These are phyloP conservation scores for Aspergillus luchuensis DNA, from an alignment of 2,329 filamentous ascomycete genomes.

Conservation along the genomic window DNA sequence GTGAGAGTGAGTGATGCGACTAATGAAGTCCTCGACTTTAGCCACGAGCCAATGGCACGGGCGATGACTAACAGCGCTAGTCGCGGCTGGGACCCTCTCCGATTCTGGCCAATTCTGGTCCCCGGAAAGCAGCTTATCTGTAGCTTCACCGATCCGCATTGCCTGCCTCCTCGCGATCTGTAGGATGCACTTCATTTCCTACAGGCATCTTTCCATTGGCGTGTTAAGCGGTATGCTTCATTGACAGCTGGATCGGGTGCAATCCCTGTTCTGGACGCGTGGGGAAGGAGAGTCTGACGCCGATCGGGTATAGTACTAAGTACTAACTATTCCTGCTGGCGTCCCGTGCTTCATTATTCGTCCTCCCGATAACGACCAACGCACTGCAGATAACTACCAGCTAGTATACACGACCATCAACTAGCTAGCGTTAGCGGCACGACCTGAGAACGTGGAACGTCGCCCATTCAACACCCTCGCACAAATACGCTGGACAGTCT, in stretches of 20 bases:
- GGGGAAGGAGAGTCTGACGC: background rate
- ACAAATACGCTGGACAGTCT: background rate
- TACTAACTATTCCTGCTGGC: background rate
- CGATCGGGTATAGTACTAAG: background rate
- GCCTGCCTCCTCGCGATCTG: background rate
- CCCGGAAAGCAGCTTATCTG: background rate
- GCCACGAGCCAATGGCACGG: background rate
- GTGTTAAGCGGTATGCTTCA: background rate
- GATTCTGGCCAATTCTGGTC: background rate
- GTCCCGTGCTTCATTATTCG: background rate
- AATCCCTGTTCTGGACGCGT: constrained; percentile 1
- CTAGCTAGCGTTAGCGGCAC: constrained; percentile 5
- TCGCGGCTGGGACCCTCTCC: background rate
- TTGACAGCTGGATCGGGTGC: background rate
- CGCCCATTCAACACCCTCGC: background rate
- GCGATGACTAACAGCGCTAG: background rate
- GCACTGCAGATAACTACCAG: background rate
- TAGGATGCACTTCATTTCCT: background rate
- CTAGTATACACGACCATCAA: background rate
- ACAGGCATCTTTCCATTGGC: background rate
- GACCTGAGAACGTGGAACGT: constrained; percentile 1
- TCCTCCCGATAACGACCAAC: background rate
- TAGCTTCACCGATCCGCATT: background rate
- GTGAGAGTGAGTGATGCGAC: background rate
- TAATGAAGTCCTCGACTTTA: too few relatives aligned